Conservation (phyloP, 2,329 filamentous ascomycete genomes). For the Microcyclospora pomicola region DNA sequence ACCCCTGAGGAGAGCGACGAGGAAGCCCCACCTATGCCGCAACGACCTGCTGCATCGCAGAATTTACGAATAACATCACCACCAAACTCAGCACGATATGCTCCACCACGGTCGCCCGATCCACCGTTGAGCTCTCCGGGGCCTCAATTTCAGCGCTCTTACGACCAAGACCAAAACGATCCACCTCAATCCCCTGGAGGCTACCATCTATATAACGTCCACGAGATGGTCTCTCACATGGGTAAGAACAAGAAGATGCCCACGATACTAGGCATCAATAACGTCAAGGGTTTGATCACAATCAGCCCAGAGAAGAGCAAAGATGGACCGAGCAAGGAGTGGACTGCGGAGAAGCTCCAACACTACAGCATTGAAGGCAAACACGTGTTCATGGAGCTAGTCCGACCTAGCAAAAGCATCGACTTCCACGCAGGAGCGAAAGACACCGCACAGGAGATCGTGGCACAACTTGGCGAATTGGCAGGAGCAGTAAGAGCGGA, state of each 20-base stretch:
- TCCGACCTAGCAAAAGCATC: constrained; percentile 82
- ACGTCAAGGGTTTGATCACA: constrained; percentile 75
- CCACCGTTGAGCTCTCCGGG: constrained; percentile 10
- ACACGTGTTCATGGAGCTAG: constrained; percentile 88
- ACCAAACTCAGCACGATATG: constrained; percentile 25
- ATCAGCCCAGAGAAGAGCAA: constrained; percentile 74
- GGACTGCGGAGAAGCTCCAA: constrained; percentile 89
- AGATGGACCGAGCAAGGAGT: constrained; percentile 78
- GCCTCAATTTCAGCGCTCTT: constrained; percentile 3
- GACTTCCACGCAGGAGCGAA: constrained; percentile 97
- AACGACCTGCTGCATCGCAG: constrained; percentile 43
- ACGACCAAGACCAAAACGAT: constrained; percentile 32
- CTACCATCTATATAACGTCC: constrained; percentile 92
- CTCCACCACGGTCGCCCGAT: constrained; percentile 25
- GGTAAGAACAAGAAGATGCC: constrained; percentile 97
- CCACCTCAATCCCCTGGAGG: constrained; percentile 51
- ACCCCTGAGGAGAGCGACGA: constrained; percentile 57
- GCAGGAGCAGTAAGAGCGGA: constrained; percentile 75
- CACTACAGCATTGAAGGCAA: constrained; percentile 97
- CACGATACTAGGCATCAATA: constrained; percentile 87
- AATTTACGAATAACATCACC: constrained; percentile 29
- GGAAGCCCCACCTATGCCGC: constrained; percentile 48
- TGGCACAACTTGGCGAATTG: constrained; percentile 73
- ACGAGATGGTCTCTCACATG: constrained; percentile 93
- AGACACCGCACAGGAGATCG: constrained; percentile 90